A percentile compares a stretch with the other conserved stretches of the same genome.
These are phyloP conservation scores for Hamamelis virginiana DNA, from an alignment of 164 flowering plant species.

Conservation along the genomic window DNA sequence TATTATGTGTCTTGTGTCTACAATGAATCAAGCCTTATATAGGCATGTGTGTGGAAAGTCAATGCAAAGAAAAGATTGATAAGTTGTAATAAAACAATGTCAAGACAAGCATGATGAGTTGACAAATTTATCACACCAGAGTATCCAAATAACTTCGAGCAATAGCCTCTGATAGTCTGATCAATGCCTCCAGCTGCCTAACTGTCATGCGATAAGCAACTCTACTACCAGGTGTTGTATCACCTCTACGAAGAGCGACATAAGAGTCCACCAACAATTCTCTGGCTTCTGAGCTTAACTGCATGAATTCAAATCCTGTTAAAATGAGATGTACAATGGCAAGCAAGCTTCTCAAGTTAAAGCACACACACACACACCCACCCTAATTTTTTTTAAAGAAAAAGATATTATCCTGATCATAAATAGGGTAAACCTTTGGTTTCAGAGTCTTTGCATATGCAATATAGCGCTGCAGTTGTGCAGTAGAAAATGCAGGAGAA, in stretches of 20 bases:
- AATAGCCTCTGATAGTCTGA: conserved; percentile 92
- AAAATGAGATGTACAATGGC: background rate
- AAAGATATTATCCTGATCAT: background rate
- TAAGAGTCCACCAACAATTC: conserved; percentile 88
- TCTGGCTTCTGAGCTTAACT: conserved; percentile 77
- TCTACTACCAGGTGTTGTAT: conserved; percentile 87
- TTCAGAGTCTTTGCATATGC: conserved; percentile 87
- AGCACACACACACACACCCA: background rate
- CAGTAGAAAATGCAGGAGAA: conserved; percentile 74
- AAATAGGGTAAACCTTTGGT: conserved; percentile 62
- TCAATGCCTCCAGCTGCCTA: conserved; percentile 91
- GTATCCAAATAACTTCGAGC: conserved; percentile 78
- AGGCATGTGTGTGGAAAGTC: no score
- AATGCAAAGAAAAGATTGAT: no score
- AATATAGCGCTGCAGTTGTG: conserved; percentile 86
- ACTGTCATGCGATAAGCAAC: conserved; percentile 99
- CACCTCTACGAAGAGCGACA: conserved; percentile 87
- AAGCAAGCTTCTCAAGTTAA: background rate
- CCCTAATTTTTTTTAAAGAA: background rate
- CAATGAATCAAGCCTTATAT: no score
- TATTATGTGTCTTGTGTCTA: no score
- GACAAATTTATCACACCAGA: conserved; percentile 38
- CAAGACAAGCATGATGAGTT: background rate
- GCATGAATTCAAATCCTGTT: conserved; percentile 20
- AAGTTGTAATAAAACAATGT: no score